Percentiles rank a stretch among this genome's conserved stretches.
Evolutionary conservation across 139 green algal genomes (phyloP).

Genomic region (Volvox reticuliferus): DNA sequence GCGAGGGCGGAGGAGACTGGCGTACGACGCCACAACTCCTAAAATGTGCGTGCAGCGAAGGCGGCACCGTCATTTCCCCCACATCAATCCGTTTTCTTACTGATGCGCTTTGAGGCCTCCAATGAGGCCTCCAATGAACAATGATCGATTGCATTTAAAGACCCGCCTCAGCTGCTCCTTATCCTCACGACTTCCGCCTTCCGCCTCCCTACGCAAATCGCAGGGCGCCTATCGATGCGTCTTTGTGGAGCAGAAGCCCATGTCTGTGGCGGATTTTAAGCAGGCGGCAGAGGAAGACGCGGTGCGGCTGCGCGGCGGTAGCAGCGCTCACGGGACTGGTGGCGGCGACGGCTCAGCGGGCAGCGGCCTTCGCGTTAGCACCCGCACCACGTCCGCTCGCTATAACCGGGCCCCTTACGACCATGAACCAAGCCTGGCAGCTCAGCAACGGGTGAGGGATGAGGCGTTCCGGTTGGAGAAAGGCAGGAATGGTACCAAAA

Average conservation of each 20-base stretch:
- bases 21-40: too few species aligned
- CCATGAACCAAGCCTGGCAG: neutral
- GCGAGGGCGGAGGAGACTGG: too few species aligned
- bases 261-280: constrained; percentile 65
- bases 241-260: constrained; percentile 69
- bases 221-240: constrained; percentile 57
- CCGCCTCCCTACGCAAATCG: neutral
- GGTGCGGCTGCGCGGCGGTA: neutral
- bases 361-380: neutral
- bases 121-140: too few species aligned
- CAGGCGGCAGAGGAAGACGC: constrained; percentile 52
- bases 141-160: too few species aligned
- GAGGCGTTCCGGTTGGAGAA: too few species aligned
- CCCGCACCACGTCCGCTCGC: constrained; percentile 7
- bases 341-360: neutral
- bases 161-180: neutral
- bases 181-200: neutral
- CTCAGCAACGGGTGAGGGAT: neutral
- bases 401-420: neutral
- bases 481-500: too few species aligned
- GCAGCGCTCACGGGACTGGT: neutral
- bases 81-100: too few species aligned
- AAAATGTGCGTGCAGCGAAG: too few species aligned
- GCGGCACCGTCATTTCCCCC: too few species aligned
- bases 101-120: too few species aligned